Percentiles rank a stretch among this genome's conserved stretches.
These are phyloP conservation scores for Phascolomyces articulosus DNA, from an alignment of 371 early-diverging fungal genomes.

Conservation along the genomic window DNA sequence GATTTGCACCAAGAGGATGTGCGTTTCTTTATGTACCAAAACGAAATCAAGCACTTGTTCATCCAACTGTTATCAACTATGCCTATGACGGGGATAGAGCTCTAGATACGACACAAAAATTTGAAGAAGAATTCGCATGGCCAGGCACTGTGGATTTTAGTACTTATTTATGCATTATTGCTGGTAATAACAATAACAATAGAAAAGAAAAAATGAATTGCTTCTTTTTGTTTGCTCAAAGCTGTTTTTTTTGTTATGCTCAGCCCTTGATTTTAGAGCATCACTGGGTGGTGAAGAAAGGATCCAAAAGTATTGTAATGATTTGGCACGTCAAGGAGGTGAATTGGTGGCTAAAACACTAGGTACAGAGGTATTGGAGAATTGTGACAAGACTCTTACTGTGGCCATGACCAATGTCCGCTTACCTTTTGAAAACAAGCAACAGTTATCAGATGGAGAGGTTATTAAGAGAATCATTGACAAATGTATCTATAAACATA, in stretches of 20 bases:
- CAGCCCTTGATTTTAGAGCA: slow-evolving; percentile 56
- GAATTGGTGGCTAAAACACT: slow-evolving; percentile 53
- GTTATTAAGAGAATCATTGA: slow-evolving; percentile 32
- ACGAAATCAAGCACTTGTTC: slow-evolving; percentile 52
- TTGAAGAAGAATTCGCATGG: slow-evolving; percentile 42
- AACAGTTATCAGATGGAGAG: slow-evolving; percentile 4
- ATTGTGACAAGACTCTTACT: slow-evolving; percentile 41
- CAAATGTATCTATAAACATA: slow-evolving; percentile 44
- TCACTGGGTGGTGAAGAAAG: slow-evolving; percentile 58
- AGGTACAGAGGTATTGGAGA: slow-evolving; percentile 61
- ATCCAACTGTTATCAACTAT: slow-evolving; percentile 55
- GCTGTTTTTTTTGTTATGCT: not conserved
- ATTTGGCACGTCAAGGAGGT: slow-evolving; percentile 61
- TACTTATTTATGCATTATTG: slow-evolving; percentile 46
- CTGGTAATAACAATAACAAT: slow-evolving; percentile 21
- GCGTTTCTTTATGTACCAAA: slow-evolving; percentile 62
- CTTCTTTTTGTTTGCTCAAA: not conserved
- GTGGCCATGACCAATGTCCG: slow-evolving; percentile 63
- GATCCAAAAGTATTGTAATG: slow-evolving; percentile 59
- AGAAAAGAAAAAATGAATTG: not conserved
- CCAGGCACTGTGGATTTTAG: slow-evolving; percentile 43
- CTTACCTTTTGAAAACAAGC: slow-evolving; percentile 44
- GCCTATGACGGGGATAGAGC: slow-evolving; percentile 35
- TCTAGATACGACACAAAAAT: slow-evolving; percentile 3
- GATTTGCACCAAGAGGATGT: slow-evolving; percentile 63